These are phyloP conservation scores for Calocera cornea DNA, from an alignment of 768 basidiomycete species.

Conservation along the genomic window DNA sequence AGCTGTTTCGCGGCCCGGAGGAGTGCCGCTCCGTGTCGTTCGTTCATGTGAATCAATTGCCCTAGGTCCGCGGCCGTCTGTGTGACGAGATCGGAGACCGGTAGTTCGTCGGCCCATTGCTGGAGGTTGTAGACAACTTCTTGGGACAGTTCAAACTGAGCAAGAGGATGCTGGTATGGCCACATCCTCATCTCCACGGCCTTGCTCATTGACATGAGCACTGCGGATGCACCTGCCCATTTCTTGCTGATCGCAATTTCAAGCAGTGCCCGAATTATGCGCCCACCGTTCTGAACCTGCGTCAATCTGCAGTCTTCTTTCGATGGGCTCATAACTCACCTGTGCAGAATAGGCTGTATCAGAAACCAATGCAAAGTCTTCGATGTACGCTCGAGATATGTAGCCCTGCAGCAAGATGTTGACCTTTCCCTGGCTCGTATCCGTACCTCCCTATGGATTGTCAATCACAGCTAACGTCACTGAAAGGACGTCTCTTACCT, in stretches of 20 bases:
- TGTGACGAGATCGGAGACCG: conserved; percentile 54
- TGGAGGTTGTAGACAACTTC: conserved; percentile 70
- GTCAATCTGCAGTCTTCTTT: background rate
- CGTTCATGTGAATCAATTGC: conserved; percentile 71
- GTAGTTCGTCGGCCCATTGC: conserved; percentile 67
- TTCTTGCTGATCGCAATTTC: conserved; percentile 89
- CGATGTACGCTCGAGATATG: conserved; percentile 65
- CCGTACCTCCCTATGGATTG: conserved; percentile 42
- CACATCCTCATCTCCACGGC: conserved; percentile 84
- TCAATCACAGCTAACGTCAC: too few relatives aligned
- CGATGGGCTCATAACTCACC: conserved; percentile 16
- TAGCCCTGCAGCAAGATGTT: conserved; percentile 87
- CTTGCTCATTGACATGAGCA: conserved; percentile 83
- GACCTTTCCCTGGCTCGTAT: conserved; percentile 67
- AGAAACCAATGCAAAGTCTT: conserved; percentile 93
- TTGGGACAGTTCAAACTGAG: conserved; percentile 60
- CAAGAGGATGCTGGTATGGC: conserved; percentile 87
- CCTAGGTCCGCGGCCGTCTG: conserved; percentile 61
- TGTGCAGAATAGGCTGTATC: conserved; percentile 90
- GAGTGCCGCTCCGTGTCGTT: conserved; percentile 66
- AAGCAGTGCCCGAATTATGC: conserved; percentile 84
- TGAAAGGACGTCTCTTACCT: conserved; percentile 42
- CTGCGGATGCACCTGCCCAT: conserved; percentile 70
- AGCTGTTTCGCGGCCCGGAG: conserved; percentile 71
- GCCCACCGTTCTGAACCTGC: conserved; percentile 52